phyloP scores from a whole-genome alignment of 116 monocot genomes.

The Phalaenopsis hybrid region DNA sequence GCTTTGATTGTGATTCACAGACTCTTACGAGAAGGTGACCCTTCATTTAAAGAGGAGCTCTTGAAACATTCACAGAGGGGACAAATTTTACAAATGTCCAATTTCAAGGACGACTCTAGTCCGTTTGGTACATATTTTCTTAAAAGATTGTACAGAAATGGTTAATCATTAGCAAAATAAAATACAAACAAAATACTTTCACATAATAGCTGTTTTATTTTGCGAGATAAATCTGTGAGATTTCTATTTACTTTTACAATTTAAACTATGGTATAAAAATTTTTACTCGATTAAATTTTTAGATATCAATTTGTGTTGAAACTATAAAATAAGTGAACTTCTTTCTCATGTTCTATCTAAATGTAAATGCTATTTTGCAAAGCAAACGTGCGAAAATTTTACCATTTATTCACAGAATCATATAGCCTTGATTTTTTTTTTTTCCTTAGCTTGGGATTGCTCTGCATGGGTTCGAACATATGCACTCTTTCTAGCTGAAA shows the following conservation, averaged over 20 bases:
- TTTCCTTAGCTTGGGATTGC: constrained; percentile 58
- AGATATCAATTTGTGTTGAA: neutral
- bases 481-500: constrained; percentile 47
- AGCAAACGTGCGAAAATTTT: neutral
- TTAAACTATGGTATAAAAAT: neutral
- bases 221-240: neutral
- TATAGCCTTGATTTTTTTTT: constrained; percentile 1
- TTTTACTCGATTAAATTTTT: neutral
- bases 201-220: neutral
- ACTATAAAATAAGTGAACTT: neutral
- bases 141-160: neutral
- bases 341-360: neutral
- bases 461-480: constrained; percentile 58
- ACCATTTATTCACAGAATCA: neutral
- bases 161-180: constrained; percentile 1
- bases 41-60: constrained; percentile 49
- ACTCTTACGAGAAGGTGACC: constrained; percentile 43
- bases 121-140: constrained; percentile 27
- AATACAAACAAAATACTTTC: neutral
- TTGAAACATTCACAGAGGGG: constrained; percentile 39
- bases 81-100: constrained; percentile 37
- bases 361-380: neutral
- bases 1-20: constrained; percentile 51
- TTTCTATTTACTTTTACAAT: neutral
- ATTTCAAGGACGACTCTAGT: constrained; percentile 59